Conservation (phyloP, 495 filamentous ascomycete genomes). For the Acidiella bohemica region DNA sequence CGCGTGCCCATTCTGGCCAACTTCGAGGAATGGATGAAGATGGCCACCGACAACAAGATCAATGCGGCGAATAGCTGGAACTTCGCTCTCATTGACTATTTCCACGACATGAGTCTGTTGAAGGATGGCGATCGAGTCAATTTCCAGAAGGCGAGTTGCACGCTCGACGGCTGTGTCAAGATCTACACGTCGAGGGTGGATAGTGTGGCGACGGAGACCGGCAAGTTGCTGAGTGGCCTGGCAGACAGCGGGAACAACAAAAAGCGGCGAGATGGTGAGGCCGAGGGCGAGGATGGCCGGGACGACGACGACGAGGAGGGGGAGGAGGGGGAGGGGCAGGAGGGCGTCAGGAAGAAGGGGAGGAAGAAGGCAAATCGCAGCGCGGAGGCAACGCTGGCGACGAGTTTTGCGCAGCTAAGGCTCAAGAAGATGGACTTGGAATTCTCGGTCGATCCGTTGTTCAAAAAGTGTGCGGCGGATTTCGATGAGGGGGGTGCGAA, state of each 20-base stretch:
- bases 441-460: constrained; percentile 90
- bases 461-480: constrained; percentile 96
- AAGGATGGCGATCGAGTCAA: constrained; percentile 96
- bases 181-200: constrained; percentile 98
- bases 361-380: constrained; percentile 61
- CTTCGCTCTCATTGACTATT: constrained; percentile 98
- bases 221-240: constrained; percentile 84
- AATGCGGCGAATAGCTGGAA: constrained; percentile 99
- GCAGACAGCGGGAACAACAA: constrained; percentile 78
- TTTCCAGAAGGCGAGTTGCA: constrained; percentile 97
- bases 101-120: constrained; percentile 95
- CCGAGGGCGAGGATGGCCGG: constrained; percentile 46
- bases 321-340: constrained; percentile 63
- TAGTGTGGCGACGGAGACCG: constrained; percentile 94
- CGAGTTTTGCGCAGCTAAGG: constrained; percentile 74
- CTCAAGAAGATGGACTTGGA: constrained; percentile 96
- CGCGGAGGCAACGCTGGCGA: constrained; percentile 81
- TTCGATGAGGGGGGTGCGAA: constrained; percentile 98
- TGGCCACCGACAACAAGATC: constrained; percentile 99
- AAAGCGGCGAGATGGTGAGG: constrained; percentile 44
- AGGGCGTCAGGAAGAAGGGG: constrained; percentile 60
- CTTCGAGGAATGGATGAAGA: constrained; percentile 99
- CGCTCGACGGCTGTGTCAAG: constrained; percentile 95
- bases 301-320: constrained; percentile 67
- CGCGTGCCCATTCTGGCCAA: constrained; percentile 90